phyloP scores from a whole-genome alignment of 2,329 filamentous ascomycete genomes.

The Rhynchosporium graminicola region DNA sequence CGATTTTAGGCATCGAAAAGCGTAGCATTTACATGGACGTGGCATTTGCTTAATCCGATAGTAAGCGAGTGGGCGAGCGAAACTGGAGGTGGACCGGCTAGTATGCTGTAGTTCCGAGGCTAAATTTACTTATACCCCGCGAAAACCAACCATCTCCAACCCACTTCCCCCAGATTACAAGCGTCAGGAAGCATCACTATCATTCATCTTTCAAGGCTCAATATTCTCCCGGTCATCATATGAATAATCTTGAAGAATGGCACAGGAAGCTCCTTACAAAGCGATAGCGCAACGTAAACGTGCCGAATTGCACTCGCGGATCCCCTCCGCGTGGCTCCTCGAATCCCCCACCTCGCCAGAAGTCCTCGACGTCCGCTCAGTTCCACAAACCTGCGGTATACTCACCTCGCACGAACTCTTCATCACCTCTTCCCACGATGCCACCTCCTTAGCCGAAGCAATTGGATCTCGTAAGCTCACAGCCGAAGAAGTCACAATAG shows the following conservation, averaged over 20 bases:
- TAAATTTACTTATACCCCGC: conserved; percentile 8
- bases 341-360: conserved; percentile 25
- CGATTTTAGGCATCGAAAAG: too few relatives aligned
- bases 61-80: too few relatives aligned
- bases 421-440: conserved; percentile 38
- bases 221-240: too few relatives aligned
- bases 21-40: too few relatives aligned
- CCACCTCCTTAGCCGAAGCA: conserved; percentile 33
- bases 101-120: too few relatives aligned
- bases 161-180: conserved; percentile 9
- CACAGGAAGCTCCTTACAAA: conserved; percentile 28
- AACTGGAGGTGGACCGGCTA: too few relatives aligned
- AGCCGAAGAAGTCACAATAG: conserved; percentile 45
- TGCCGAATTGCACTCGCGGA: conserved; percentile 32
- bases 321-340: conserved; percentile 37
- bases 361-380: conserved; percentile 31
- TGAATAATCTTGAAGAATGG: conserved; percentile 18
- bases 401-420: conserved; percentile 33
- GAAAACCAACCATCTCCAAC: not conserved
- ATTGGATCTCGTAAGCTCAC: conserved; percentile 31
- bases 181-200: not conserved
- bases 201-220: not conserved
- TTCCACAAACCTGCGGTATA: conserved; percentile 33
- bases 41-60: too few relatives aligned
- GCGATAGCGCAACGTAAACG: conserved; percentile 36